Percentiles rank a stretch among this genome's conserved stretches.
Evolutionary conservation across 2,329 filamentous ascomycete species (phyloP).

Genomic region (Colletotrichum gloeosporioides): DNA sequence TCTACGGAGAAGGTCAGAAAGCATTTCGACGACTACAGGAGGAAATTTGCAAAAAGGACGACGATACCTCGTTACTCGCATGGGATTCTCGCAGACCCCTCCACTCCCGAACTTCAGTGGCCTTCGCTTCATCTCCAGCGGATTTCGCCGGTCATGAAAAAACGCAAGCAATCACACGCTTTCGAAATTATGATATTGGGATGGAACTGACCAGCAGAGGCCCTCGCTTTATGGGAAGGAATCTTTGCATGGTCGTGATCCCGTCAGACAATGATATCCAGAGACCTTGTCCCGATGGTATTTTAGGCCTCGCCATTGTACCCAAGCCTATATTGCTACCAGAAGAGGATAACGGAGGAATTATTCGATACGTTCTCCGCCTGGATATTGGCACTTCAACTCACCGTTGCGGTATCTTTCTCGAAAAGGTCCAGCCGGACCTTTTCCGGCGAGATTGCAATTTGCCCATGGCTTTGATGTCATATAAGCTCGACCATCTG

Average conservation of each 20-base stretch:
- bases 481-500: neutral
- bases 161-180: neutral
- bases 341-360: neutral
- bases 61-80: neutral
- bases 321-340: neutral
- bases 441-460: neutral
- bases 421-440: neutral
- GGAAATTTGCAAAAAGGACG: neutral
- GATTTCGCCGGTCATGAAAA: neutral
- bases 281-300: neutral
- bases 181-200: neutral
- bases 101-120: neutral
- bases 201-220: neutral
- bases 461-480: neutral
- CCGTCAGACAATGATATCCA: neutral
- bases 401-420: neutral
- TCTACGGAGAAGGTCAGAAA: constrained; percentile 29
- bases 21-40: constrained; percentile 25
- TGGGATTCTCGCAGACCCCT: neutral
- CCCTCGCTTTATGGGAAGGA: neutral
- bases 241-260: neutral
- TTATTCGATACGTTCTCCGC: neutral
- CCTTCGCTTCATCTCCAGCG: neutral
- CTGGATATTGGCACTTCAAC: neutral
- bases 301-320: neutral